These are phyloP conservation scores for Fusarium goolgardi DNA, from an alignment of 2,329 filamentous ascomycete genomes.

Conservation along the genomic window DNA sequence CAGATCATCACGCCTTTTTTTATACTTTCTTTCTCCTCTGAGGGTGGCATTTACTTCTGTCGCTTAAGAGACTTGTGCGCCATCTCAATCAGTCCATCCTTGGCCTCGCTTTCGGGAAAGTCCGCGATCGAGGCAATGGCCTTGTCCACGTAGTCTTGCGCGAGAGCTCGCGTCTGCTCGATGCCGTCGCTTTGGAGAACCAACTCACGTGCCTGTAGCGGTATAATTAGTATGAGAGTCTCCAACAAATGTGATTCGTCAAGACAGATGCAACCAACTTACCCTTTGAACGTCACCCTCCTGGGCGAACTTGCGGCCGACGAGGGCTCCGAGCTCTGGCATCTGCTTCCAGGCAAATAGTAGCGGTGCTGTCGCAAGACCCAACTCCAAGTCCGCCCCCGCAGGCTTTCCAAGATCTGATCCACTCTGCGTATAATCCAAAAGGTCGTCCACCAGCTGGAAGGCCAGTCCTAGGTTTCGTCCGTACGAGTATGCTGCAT, in stretches of 20 bases:
- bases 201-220: conserved; percentile 80
- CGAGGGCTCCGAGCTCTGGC: conserved; percentile 84
- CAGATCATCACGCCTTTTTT: conserved; percentile 23
- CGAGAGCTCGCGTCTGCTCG: conserved; percentile 89
- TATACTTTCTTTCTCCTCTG: not conserved
- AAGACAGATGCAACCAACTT: conserved; percentile 50
- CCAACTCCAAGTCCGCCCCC: conserved; percentile 91
- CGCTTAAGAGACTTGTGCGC: conserved; percentile 90
- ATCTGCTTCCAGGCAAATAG: conserved; percentile 96
- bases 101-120: conserved; percentile 96
- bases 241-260: conserved; percentile 37
- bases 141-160: conserved; percentile 89
- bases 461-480: conserved; percentile 95
- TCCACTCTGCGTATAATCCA: conserved; percentile 91
- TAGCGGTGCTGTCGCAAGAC: conserved; percentile 91
- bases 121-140: conserved; percentile 84
- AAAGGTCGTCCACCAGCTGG: conserved; percentile 96
- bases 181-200: conserved; percentile 87
- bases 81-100: conserved; percentile 91
- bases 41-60: conserved; percentile 74
- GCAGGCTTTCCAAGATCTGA: conserved; percentile 93
- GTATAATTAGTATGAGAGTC: conserved; percentile 39
- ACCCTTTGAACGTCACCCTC: conserved; percentile 89
- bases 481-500: conserved; percentile 91
- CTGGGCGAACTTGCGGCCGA: conserved; percentile 88